A percentile compares a stretch with the other conserved stretches of the same genome.
Conservation (phyloP, 495 filamentous ascomycete species). For the Neurospora africana region DNA sequence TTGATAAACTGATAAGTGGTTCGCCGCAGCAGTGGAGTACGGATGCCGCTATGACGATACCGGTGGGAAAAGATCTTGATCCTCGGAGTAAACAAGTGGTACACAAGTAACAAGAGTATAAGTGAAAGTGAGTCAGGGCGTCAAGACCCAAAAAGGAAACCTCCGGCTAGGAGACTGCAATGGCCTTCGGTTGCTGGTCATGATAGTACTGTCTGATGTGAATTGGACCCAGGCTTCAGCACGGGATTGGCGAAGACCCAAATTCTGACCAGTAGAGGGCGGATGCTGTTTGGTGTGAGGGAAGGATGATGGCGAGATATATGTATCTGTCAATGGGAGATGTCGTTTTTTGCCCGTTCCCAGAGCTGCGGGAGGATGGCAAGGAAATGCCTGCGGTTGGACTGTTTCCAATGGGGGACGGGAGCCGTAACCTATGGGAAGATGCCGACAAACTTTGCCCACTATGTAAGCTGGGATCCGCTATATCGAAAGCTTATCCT, state of each 20-base stretch:
- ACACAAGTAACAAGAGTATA: not conserved
- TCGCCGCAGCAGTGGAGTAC: conserved; percentile 30
- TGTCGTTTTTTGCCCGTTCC: not conserved
- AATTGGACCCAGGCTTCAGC: not conserved
- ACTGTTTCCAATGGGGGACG: not conserved
- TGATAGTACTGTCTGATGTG: conserved; percentile 35
- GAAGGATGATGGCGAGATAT: conserved; percentile 1
- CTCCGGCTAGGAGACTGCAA: conserved; percentile 46
- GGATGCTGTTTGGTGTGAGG: not conserved
- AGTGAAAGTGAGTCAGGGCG: conserved; percentile 27
- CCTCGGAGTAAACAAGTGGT: not conserved
- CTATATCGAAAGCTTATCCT: not conserved
- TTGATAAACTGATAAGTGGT: conserved; percentile 4
- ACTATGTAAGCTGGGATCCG: not conserved
- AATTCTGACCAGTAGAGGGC: not conserved
- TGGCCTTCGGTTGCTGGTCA: conserved; percentile 43
- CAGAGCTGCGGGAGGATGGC: not conserved
- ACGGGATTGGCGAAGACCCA: not conserved
- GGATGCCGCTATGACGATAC: conserved; percentile 3
- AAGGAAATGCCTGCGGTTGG: not conserved
- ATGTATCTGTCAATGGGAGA: not conserved
- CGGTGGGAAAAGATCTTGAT: conserved; percentile 8
- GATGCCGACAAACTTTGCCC: not conserved
- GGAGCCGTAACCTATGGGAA: not conserved
- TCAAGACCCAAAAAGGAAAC: conserved; percentile 39